These are phyloP conservation scores for Zelopaecilomyces penicillatus DNA, from an alignment of 2,329 filamentous ascomycete species.

Conservation along the genomic window DNA sequence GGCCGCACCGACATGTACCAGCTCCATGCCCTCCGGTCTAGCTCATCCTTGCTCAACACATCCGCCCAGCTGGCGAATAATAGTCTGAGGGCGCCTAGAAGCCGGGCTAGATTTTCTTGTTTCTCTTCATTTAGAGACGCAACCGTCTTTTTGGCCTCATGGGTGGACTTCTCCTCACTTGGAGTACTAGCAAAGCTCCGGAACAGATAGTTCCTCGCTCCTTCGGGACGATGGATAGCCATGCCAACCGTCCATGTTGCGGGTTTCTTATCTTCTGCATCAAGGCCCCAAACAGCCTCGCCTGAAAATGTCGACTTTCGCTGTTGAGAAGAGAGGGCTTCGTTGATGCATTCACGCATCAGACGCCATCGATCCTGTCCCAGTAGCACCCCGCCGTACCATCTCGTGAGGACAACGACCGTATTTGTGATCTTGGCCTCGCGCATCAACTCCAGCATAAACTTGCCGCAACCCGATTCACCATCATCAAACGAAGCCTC, in stretches of 20 bases:
- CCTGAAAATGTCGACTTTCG: constrained; percentile 29
- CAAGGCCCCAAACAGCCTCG: constrained; percentile 54
- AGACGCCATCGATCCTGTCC: constrained; percentile 55
- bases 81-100: constrained; percentile 64
- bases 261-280: constrained; percentile 43
- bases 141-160: constrained; percentile 39
- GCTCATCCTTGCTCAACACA: constrained; percentile 53
- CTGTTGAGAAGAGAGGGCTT: constrained; percentile 43
- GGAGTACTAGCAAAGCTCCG: constrained; percentile 47
- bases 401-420: constrained; percentile 51
- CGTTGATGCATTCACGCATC: constrained; percentile 49
- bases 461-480: constrained; percentile 50
- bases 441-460: constrained; percentile 46
- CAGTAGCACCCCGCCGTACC: constrained; percentile 55
- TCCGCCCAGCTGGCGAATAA: constrained; percentile 66
- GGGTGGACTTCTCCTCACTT: constrained; percentile 7
- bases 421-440: constrained; percentile 42
- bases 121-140: constrained; percentile 50
- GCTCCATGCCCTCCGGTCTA: constrained; percentile 68
- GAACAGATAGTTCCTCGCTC: constrained; percentile 51
- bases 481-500: constrained; percentile 53
- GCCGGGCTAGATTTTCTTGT: constrained; percentile 57
- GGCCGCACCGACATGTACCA: constrained; percentile 77
- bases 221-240: constrained; percentile 67
- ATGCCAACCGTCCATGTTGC: constrained; percentile 41